phyloP scores from a whole-genome alignment of 2,329 filamentous ascomycete species.

The Ambrosiella xylebori region DNA sequence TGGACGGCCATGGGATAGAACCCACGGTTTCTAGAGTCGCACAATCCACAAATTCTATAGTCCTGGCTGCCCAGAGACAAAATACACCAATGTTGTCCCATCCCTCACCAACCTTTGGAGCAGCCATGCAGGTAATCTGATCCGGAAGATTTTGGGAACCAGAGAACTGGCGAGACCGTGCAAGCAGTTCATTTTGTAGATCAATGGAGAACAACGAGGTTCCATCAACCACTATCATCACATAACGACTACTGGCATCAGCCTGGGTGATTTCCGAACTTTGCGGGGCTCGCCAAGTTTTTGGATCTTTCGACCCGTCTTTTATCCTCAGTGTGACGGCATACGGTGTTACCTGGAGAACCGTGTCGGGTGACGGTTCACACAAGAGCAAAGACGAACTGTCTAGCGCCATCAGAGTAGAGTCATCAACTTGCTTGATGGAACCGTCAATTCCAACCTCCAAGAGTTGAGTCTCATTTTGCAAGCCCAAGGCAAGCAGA shows the following conservation, averaged over 20 bases:
- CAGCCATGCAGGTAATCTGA: constrained; percentile 55
- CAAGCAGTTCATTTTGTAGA: constrained; percentile 25
- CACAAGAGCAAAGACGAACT: no score
- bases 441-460: constrained; percentile 55
- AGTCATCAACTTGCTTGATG: constrained; percentile 72
- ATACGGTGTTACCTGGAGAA: constrained; percentile 57
- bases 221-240: constrained; percentile 62
- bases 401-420: constrained; percentile 25
- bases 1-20: constrained; percentile 42
- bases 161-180: background rate
- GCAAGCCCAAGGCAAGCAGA: constrained; percentile 61
- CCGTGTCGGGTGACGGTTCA: no score
- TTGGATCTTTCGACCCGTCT: background rate
- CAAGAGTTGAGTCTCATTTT: constrained; percentile 72
- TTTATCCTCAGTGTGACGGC: constrained; percentile 33
- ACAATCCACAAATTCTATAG: constrained; percentile 57
- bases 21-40: constrained; percentile 47
- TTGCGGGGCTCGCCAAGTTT: background rate
- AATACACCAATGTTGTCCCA: constrained; percentile 40
- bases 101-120: no score
- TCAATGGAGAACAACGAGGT: constrained; percentile 53
- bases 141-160: constrained; percentile 24
- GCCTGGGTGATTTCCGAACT: constrained; percentile 49
- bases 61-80: constrained; percentile 75
- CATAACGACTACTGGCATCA: constrained; percentile 51